phyloP scores from a whole-genome alignment of 1,139 yeast genomes.

The Yamadazyma atlantica region DNA sequence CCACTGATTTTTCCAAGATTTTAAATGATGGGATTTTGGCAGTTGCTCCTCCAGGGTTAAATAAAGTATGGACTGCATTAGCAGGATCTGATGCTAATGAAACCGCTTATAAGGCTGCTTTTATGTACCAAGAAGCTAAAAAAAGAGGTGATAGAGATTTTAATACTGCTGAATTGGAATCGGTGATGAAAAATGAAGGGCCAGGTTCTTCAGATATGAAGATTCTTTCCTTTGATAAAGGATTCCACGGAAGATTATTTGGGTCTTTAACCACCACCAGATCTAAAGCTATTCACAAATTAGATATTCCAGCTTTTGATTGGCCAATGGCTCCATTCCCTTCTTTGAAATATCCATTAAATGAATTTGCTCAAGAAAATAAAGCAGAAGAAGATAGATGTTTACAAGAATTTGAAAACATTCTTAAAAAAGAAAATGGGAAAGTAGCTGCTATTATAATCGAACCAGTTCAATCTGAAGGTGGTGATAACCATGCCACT shows the following conservation, averaged over 20 bases:
- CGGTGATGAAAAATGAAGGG: constrained; percentile 63
- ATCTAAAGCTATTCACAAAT: constrained; percentile 72
- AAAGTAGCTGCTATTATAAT: constrained; percentile 70
- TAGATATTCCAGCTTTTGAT: constrained; percentile 72
- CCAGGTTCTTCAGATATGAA: constrained; percentile 73
- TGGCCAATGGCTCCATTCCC: constrained; percentile 84
- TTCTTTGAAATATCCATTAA: constrained; percentile 60
- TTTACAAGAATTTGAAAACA: constrained; percentile 53
- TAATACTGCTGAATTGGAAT: constrained; percentile 52
- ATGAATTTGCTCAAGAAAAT: constrained; percentile 51
- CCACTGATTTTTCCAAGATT: constrained; percentile 50
- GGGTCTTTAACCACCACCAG: constrained; percentile 73
- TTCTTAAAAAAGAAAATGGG: constrained; percentile 46
- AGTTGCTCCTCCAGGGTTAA: constrained; percentile 70
- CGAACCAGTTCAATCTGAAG: constrained; percentile 85
- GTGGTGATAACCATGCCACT: constrained; percentile 86
- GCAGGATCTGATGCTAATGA: constrained; percentile 79
- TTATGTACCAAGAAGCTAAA: constrained; percentile 66
- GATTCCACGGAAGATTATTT: constrained; percentile 75
- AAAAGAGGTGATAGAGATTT: constrained; percentile 57
- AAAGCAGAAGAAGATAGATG: constrained; percentile 61
- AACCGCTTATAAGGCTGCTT: constrained; percentile 75
- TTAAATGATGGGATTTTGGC: constrained; percentile 56
- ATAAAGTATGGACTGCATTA: constrained; percentile 66
- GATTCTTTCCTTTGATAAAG: constrained; percentile 66